Conservation (phyloP, 345 rosid species). For the Pugionium dolabratum region DNA sequence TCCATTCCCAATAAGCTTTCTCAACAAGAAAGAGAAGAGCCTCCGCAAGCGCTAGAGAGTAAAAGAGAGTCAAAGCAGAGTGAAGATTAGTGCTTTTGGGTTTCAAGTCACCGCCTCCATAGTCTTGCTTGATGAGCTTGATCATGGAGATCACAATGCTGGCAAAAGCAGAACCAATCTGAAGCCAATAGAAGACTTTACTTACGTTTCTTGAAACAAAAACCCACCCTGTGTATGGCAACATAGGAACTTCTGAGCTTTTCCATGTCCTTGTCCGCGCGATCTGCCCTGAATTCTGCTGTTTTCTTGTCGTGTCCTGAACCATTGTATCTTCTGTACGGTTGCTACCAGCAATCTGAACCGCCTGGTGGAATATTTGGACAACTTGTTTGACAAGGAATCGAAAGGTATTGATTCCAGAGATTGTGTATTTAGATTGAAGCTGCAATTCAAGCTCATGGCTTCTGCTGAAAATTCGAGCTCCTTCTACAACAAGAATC, state of each 20-base stretch:
- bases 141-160: conserved; percentile 65
- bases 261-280: conserved; percentile 58
- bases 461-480: conserved; percentile 90
- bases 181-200: conserved; percentile 77
- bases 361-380: conserved; percentile 20
- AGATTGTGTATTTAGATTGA: conserved; percentile 73
- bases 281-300: neutral
- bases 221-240: conserved; percentile 74
- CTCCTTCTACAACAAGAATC: conserved; percentile 78
- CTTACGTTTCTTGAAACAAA: conserved; percentile 74
- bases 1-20: conserved; percentile 84
- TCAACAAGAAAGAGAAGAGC: conserved; percentile 77
- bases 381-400: conserved; percentile 36
- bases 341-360: neutral
- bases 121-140: conserved; percentile 68
- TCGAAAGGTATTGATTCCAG: conserved; percentile 68
- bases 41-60: conserved; percentile 76
- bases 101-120: conserved; percentile 49
- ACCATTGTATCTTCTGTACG: neutral
- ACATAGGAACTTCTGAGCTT: conserved; percentile 76
- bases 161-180: conserved; percentile 72
- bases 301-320: conserved; percentile 3
- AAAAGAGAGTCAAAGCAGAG: conserved; percentile 73
- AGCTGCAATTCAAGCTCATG: conserved; percentile 94
- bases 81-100: conserved; percentile 64